These are phyloP conservation scores for Raddia guianensis DNA, from an alignment of 176 grass and related monocot genomes.

Conservation along the genomic window DNA sequence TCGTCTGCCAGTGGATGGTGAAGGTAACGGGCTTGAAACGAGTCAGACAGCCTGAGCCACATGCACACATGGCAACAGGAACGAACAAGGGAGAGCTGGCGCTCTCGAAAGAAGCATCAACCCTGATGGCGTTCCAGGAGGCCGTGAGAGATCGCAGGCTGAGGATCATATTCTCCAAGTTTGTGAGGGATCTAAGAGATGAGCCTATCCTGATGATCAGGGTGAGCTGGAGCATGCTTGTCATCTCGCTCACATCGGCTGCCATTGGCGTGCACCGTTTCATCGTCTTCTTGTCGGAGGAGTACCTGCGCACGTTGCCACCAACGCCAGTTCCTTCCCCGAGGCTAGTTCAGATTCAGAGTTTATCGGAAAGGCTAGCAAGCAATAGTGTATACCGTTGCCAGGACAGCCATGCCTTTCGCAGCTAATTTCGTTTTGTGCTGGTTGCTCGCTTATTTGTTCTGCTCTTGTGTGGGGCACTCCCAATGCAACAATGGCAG, in stretches of 20 bases:
- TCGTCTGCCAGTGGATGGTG: slow-evolving; percentile 61
- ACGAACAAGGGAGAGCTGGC: neutral
- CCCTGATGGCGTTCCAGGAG: slow-evolving; percentile 29
- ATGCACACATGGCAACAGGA: neutral
- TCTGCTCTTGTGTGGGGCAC: neutral
- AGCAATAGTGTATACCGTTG: slow-evolving; percentile 3
- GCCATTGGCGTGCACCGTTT: slow-evolving; percentile 53
- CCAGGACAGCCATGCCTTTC: neutral
- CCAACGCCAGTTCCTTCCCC: neutral
- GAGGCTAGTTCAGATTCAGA: slow-evolving; percentile 31
- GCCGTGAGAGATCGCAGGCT: slow-evolving; percentile 54
- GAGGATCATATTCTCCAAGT: slow-evolving; percentile 68
- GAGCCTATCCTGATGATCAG: slow-evolving; percentile 48
- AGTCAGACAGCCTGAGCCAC: neutral
- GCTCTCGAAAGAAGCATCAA: slow-evolving; percentile 20
- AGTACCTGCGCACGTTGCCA: slow-evolving; percentile 25
- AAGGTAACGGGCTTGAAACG: slow-evolving; percentile 33
- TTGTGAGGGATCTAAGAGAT: slow-evolving; percentile 48
- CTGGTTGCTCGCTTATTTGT: neutral
- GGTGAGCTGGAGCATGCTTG: slow-evolving; percentile 50
- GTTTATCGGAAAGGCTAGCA: slow-evolving; percentile 2
- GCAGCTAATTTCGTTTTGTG: neutral
- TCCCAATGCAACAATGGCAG: too few species aligned
- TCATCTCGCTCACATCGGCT: slow-evolving; percentile 22
- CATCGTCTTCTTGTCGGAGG: slow-evolving; percentile 44